These are phyloP conservation scores for Globisporangium carolinianum DNA, from an alignment of 352 stramenopile genomes.

Conservation along the genomic window DNA sequence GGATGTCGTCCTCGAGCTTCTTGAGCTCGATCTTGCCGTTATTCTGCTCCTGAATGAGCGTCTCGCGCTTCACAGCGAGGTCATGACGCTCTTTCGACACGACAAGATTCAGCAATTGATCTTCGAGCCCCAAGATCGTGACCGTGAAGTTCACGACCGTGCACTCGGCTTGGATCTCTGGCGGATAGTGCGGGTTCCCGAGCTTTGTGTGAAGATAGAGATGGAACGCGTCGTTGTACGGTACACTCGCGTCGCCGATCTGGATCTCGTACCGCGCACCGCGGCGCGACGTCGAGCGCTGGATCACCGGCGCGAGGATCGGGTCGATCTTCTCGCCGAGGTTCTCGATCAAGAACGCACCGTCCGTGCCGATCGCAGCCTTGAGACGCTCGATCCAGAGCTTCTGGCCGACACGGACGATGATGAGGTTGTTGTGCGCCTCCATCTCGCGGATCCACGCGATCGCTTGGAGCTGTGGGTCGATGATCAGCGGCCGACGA, in stretches of 20 bases:
- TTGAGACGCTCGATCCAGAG: slow-evolving; percentile 93
- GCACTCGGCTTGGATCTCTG: slow-evolving; percentile 93
- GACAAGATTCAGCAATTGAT: slow-evolving; percentile 90
- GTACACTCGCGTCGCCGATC: slow-evolving; percentile 90
- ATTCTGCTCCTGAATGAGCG: slow-evolving; percentile 93
- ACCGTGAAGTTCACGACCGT: slow-evolving; percentile 96
- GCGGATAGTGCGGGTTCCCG: slow-evolving; percentile 91
- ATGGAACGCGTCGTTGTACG: slow-evolving; percentile 92
- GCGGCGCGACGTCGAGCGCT: slow-evolving; percentile 90
- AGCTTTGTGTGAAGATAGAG: slow-evolving; percentile 95
- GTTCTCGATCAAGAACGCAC: slow-evolving; percentile 93
- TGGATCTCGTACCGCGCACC: slow-evolving; percentile 93
- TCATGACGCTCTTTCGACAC: slow-evolving; percentile 90
- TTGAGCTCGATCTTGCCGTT: slow-evolving; percentile 96
- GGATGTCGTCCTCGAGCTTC: slow-evolving; percentile 93
- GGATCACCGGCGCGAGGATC: slow-evolving; percentile 91
- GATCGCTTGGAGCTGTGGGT: slow-evolving; percentile 92
- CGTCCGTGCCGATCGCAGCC: slow-evolving; percentile 89
- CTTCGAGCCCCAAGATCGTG: slow-evolving; percentile 87
- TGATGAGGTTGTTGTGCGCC: slow-evolving; percentile 86
- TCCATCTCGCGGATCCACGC: slow-evolving; percentile 93
- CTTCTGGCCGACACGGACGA: slow-evolving; percentile 92
- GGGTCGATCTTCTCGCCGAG: slow-evolving; percentile 92
- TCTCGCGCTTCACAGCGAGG: slow-evolving; percentile 79
- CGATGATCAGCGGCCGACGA: slow-evolving; percentile 90